phyloP scores from a whole-genome alignment of 495 filamentous ascomycete genomes.

The Annulohypoxylon nitens region DNA sequence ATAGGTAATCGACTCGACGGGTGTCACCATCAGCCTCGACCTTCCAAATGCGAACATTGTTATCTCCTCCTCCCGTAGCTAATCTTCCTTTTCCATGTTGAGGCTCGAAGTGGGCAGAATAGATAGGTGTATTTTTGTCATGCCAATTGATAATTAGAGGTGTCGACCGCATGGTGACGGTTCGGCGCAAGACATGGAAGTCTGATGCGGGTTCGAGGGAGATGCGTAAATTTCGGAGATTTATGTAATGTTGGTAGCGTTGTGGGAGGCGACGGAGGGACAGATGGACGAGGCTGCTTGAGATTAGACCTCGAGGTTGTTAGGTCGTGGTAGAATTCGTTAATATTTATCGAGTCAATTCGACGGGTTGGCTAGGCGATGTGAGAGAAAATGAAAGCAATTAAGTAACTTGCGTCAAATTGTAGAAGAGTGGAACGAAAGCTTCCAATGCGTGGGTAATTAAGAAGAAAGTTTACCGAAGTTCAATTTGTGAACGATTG shows the following conservation, averaged over 20 bases:
- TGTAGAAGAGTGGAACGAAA: not conserved
- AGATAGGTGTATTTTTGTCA: constrained; percentile 92
- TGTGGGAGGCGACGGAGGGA: not conserved
- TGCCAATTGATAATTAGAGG: constrained; percentile 97
- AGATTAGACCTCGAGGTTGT: constrained; percentile 22
- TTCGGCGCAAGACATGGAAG: constrained; percentile 41
- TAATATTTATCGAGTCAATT: constrained; percentile 20
- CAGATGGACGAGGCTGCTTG: constrained; percentile 29
- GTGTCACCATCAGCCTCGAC: constrained; percentile 88
- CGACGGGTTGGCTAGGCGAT: not conserved
- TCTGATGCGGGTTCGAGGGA: constrained; percentile 4
- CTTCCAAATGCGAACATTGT: constrained; percentile 97
- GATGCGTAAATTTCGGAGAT: constrained; percentile 5
- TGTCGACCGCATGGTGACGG: constrained; percentile 83
- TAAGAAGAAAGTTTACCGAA: constrained; percentile 13
- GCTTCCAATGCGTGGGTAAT: constrained; percentile 4
- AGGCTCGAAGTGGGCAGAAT: constrained; percentile 95
- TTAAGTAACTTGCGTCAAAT: not conserved
- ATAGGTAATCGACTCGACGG: constrained; percentile 88
- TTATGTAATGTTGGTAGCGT: not conserved
- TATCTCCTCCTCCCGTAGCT: constrained; percentile 95
- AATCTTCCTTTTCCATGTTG: constrained; percentile 87
- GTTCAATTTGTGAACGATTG: constrained; percentile 22
- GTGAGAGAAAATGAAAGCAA: not conserved
- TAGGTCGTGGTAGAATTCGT: constrained; percentile 9